These are phyloP conservation scores for Capsicum rhomboideum DNA, from an alignment of 257 asterid species.

Conservation along the genomic window DNA sequence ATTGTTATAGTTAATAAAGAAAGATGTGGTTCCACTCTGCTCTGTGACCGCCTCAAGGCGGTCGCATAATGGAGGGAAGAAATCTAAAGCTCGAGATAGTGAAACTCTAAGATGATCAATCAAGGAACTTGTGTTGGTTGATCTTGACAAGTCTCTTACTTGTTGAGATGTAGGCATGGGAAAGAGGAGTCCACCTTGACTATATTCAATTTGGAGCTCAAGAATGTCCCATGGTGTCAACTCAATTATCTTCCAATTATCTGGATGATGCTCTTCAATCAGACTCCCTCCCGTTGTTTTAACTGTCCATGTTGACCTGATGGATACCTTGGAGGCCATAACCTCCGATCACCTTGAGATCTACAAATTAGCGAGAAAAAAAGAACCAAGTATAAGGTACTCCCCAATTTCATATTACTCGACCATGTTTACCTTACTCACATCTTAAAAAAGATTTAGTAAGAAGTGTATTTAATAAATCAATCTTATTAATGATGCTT, in stretches of 20 bases:
- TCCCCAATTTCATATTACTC: too few relatives aligned
- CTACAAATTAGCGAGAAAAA: background rate
- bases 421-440: too few relatives aligned
- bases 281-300: too few relatives aligned
- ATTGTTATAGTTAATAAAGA: slow-evolving; percentile 1
- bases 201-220: slow-evolving; percentile 10
- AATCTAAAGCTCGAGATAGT: slow-evolving; percentile 25
- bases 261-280: background rate
- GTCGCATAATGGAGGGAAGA: slow-evolving; percentile 34
- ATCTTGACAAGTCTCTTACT: background rate
- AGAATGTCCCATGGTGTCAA: background rate
- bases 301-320: background rate
- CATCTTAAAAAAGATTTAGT: too few relatives aligned
- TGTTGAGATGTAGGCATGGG: slow-evolving; percentile 6
- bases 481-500: too few relatives aligned
- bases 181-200: slow-evolving; percentile 29
- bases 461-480: too few relatives aligned
- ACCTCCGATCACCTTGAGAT: background rate
- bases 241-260: too few relatives aligned
- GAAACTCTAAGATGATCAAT: slow-evolving; percentile 26
- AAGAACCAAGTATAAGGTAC: background rate
- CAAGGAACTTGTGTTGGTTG: background rate
- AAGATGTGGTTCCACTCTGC: background rate
- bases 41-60: slow-evolving; percentile 10
- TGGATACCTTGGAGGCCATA: background rate